These are phyloP conservation scores for Pseudognaphalium luteoalbum DNA, from an alignment of 129 eudicot species.

Conservation along the genomic window DNA sequence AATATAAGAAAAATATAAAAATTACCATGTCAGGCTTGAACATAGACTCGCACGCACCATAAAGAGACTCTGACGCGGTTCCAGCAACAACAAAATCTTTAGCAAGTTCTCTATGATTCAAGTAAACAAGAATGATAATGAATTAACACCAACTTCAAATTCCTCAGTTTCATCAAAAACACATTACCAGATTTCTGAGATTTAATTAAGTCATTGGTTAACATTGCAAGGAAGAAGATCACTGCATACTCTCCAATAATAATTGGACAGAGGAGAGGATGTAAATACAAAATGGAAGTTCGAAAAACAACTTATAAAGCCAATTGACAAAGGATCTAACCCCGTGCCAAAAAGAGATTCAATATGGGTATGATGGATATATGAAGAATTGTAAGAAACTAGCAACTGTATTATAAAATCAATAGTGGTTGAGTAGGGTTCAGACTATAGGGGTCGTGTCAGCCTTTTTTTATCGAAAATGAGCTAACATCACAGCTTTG, in stretches of 20 bases:
- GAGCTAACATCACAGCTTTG: background rate
- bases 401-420: background rate
- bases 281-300: background rate
- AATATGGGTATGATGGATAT: background rate
- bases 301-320: background rate
- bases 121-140: background rate
- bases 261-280: background rate
- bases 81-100: conserved; percentile 99
- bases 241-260: background rate
- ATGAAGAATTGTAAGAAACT: background rate
- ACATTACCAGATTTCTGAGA: conserved; percentile 3
- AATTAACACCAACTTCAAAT: conserved; percentile 12
- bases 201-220: background rate
- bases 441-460: background rate
- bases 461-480: background rate
- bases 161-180: background rate
- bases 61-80: conserved; percentile 92
- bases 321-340: background rate
- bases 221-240: background rate
- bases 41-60: conserved; percentile 99
- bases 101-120: conserved; percentile 76
- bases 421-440: too few relatives aligned
- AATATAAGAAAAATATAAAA: conserved; percentile 18
- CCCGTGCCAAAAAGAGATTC: background rate
- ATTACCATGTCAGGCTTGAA: conserved; percentile 96